These are phyloP conservation scores for Byssochlamys sp. DNA, from an alignment of 2,329 filamentous ascomycete species.

Conservation along the genomic window DNA sequence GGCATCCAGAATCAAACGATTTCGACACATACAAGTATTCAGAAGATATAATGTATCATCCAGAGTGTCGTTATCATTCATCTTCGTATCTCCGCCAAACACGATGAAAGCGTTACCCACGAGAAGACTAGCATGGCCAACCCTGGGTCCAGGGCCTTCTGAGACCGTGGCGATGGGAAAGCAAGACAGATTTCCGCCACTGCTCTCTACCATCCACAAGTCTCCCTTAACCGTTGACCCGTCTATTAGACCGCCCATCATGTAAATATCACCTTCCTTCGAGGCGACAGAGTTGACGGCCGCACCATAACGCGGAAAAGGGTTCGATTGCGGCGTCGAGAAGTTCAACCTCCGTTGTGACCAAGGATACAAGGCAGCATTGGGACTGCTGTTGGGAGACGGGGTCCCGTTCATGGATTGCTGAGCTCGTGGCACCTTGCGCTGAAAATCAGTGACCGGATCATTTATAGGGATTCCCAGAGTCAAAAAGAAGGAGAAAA, in stretches of 20 bases:
- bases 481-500: neutral
- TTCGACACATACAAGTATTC: slow-evolving; percentile 72
- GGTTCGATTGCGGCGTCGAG: slow-evolving; percentile 68
- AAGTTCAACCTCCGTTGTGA: slow-evolving; percentile 83
- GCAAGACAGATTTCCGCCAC: slow-evolving; percentile 69
- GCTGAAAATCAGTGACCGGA: neutral
- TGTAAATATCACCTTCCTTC: slow-evolving; percentile 92
- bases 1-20: neutral
- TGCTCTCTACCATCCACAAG: slow-evolving; percentile 93
- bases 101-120: slow-evolving; percentile 99
- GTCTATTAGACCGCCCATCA: slow-evolving; percentile 94
- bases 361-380: slow-evolving; percentile 87
- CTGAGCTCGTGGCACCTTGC: slow-evolving; percentile 23
- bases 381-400: slow-evolving; percentile 45
- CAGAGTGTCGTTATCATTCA: slow-evolving; percentile 79
- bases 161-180: slow-evolving; percentile 85
- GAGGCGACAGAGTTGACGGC: slow-evolving; percentile 87
- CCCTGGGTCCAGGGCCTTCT: slow-evolving; percentile 86
- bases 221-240: slow-evolving; percentile 93
- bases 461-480: neutral
- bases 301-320: slow-evolving; percentile 92
- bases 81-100: slow-evolving; percentile 95
- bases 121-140: slow-evolving; percentile 84
- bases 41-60: slow-evolving; percentile 94
- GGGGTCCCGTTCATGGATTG: slow-evolving; percentile 48